phyloP scores from a whole-genome alignment of 108 stramenopile species.

The Fistulifera solaris region DNA sequence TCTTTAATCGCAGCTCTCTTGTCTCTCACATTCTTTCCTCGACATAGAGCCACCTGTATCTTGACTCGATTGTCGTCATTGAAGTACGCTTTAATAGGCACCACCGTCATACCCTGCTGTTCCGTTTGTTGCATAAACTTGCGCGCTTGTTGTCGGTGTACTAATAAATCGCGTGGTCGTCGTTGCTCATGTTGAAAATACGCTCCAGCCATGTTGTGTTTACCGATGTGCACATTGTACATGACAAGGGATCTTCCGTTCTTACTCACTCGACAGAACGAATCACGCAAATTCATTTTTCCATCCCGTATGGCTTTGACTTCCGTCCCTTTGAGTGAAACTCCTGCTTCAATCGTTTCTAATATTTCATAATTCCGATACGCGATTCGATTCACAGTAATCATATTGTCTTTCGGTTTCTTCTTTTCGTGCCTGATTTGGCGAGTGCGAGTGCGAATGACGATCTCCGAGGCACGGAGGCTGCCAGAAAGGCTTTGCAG shows the following conservation, averaged over 20 bases:
- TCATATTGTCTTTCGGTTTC: constrained; percentile 23
- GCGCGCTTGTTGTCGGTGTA: constrained; percentile 54
- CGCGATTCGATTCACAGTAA: constrained; percentile 37
- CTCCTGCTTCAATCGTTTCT: constrained; percentile 71
- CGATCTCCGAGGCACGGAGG: no score
- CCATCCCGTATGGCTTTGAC: constrained; percentile 75
- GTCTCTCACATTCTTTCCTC: constrained; percentile 78
- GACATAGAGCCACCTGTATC: constrained; percentile 68
- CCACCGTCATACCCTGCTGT: constrained; percentile 53
- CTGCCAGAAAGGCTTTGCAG: no score
- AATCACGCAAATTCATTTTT: constrained; percentile 81
- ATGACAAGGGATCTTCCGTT: constrained; percentile 48
- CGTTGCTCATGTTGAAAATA: constrained; percentile 80
- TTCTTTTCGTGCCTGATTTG: constrained; percentile 22
- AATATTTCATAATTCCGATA: constrained; percentile 57
- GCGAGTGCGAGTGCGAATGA: no score
- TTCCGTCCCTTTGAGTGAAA: constrained; percentile 70
- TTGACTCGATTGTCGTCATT: constrained; percentile 75
- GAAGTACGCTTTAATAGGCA: constrained; percentile 82
- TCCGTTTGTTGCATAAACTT: constrained; percentile 32
- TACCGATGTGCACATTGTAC: constrained; percentile 76
- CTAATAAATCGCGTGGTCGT: constrained; percentile 40
- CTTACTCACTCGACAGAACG: constrained; percentile 46
- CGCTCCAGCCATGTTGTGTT: constrained; percentile 54
- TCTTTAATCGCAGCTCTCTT: constrained; percentile 74